A percentile compares a stretch with the other conserved stretches of the same genome.
Evolutionary conservation across 352 stramenopile species (phyloP).

Genomic region (Pythium grandisporangium): DNA sequence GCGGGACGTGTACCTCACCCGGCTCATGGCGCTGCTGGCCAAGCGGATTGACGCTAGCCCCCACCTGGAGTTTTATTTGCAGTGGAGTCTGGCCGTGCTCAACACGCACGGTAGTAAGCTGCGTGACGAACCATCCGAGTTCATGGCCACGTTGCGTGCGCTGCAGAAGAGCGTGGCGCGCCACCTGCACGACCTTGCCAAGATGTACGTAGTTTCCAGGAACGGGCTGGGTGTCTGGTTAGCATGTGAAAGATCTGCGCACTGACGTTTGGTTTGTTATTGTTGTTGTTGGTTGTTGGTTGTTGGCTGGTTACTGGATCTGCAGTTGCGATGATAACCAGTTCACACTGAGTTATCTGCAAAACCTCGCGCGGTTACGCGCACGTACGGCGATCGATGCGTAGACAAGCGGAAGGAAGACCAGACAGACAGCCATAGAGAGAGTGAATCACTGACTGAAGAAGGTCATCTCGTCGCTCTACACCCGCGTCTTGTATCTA

Average conservation of each 20-base stretch:
- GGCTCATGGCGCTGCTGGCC: constrained; percentile 89
- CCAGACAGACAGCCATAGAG: no score
- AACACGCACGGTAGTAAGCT: constrained; percentile 89
- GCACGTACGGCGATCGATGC: constrained; percentile 7
- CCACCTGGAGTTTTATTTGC: constrained; percentile 97
- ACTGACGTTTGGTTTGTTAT: neutral
- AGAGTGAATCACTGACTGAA: no score
- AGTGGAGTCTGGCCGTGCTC: constrained; percentile 93
- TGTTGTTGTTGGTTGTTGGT: neutral
- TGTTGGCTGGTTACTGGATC: constrained; percentile 5
- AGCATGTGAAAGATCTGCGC: neutral
- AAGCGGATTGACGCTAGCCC: constrained; percentile 89
- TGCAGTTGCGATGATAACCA: constrained; percentile 84
- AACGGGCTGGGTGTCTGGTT: no score
- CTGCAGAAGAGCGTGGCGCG: constrained; percentile 82
- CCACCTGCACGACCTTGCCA: constrained; percentile 78
- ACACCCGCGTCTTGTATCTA: no score
- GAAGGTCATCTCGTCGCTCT: no score
- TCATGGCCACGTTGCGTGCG: constrained; percentile 73
- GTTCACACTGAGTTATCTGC: constrained; percentile 81
- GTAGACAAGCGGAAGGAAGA: no score
- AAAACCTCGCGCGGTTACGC: constrained; percentile 19
- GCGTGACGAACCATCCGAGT: constrained; percentile 65
- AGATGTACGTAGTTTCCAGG: constrained; percentile 63
- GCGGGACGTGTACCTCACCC: constrained; percentile 87